Conservation (phyloP, 495 filamentous ascomycete genomes). For the Amniculicola lignicola region DNA sequence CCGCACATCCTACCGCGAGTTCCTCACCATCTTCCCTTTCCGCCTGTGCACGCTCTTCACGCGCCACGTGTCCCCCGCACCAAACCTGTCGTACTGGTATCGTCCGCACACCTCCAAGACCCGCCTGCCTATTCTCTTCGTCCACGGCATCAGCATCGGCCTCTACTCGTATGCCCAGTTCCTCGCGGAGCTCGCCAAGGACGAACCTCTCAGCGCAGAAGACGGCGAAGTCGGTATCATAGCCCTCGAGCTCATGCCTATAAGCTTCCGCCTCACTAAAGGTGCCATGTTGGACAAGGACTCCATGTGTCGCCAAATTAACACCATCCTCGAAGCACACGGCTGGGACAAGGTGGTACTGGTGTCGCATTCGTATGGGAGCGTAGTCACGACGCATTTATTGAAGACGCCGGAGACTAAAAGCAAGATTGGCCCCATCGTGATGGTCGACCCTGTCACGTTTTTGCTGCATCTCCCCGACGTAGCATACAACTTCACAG, state of each 20-base stretch:
- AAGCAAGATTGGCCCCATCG: conserved; percentile 46
- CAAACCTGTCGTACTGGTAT: conserved; percentile 60
- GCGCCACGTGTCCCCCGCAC: conserved; percentile 45
- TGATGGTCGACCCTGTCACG: conserved; percentile 65
- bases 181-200: conserved; percentile 48
- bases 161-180: conserved; percentile 60
- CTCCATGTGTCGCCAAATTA: conserved; percentile 53
- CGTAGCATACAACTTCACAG: conserved; percentile 66
- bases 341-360: conserved; percentile 54
- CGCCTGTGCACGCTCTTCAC: conserved; percentile 49
- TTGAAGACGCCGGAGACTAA: conserved; percentile 47
- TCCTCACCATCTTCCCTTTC: conserved; percentile 52
- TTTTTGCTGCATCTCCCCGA: conserved; percentile 63
- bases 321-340: conserved; percentile 52
- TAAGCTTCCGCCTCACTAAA: conserved; percentile 62
- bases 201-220: conserved; percentile 8
- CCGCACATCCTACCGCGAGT: conserved; percentile 36
- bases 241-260: conserved; percentile 61
- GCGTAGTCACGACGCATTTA: conserved; percentile 60
- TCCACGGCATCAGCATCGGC: conserved; percentile 71
- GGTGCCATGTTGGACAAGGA: conserved; percentile 44
- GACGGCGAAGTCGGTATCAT: conserved; percentile 57
- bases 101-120: conserved; percentile 56
- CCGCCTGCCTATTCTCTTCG: conserved; percentile 58
- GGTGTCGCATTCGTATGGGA: conserved; percentile 51